These are phyloP conservation scores for Blastocladiella emersonii DNA, from an alignment of 371 early-diverging fungal genomes.

Conservation along the genomic window DNA sequence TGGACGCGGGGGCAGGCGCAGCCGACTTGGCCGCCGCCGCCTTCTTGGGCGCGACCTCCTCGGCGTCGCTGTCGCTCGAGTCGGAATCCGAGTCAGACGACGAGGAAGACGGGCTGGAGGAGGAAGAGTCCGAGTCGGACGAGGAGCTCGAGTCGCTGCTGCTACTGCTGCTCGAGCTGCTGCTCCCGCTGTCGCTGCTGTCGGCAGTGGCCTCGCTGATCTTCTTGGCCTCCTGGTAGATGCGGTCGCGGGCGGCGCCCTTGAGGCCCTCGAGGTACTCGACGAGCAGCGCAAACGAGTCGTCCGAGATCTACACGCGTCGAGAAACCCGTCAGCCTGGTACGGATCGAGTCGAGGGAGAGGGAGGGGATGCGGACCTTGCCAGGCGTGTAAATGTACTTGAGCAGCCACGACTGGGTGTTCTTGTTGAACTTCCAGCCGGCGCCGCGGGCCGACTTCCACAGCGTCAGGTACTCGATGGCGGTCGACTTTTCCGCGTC, in stretches of 20 bases:
- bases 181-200: background rate
- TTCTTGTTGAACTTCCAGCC: conserved; percentile 21
- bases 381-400: conserved; percentile 16
- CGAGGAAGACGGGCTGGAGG: too few relatives aligned
- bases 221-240: conserved; percentile 13
- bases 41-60: too few relatives aligned
- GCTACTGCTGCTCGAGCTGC: too few relatives aligned
- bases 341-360: too few relatives aligned
- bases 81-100: background rate
- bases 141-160: too few relatives aligned
- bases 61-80: too few relatives aligned
- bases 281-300: conserved; percentile 11
- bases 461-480: conserved; percentile 12
- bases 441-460: background rate
- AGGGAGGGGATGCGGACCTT: too few relatives aligned
- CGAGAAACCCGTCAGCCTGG: too few relatives aligned
- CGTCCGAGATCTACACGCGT: conserved; percentile 9
- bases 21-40: too few relatives aligned
- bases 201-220: background rate
- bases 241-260: conserved; percentile 6
- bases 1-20: too few relatives aligned
- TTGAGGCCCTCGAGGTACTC: conserved; percentile 9
- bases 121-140: too few relatives aligned
- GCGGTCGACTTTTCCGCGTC: too few relatives aligned
- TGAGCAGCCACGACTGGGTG: conserved; percentile 17